These are phyloP conservation scores for Earliella scabrosa DNA, from an alignment of 1,284 basidiomycete genomes.

Conservation along the genomic window DNA sequence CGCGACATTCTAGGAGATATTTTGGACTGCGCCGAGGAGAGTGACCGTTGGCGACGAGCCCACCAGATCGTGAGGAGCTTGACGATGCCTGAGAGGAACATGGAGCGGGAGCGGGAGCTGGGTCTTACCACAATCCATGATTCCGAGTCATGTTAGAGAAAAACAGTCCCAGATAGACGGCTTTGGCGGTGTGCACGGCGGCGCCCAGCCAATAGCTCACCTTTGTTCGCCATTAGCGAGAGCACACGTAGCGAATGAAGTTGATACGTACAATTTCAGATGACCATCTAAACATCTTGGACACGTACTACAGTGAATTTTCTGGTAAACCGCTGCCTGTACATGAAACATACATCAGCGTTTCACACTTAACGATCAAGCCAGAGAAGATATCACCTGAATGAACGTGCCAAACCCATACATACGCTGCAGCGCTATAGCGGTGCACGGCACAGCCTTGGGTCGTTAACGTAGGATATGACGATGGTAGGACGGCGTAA, in stretches of 20 bases:
- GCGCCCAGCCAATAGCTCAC: conserved; percentile 75
- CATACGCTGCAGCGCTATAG: too few species aligned
- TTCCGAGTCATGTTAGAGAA: too few species aligned
- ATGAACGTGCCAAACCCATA: conserved; percentile 58
- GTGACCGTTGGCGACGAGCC: conserved; percentile 1
- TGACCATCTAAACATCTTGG: conserved; percentile 70
- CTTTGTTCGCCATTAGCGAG: too few species aligned
- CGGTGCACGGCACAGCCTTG: too few species aligned
- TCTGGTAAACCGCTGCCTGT: conserved; percentile 18
- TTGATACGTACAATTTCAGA: conserved; percentile 60
- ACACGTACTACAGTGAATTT: conserved; percentile 59
- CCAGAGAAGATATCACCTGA: too few species aligned
- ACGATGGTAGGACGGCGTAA: too few species aligned
- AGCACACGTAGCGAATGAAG: too few species aligned
- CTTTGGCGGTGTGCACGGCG: conserved; percentile 59
- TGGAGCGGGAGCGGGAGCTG: too few species aligned
- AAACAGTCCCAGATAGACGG: conserved; percentile 60
- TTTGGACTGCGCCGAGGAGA: neutral
- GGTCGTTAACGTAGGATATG: too few species aligned
- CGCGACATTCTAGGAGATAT: conserved; percentile 24
- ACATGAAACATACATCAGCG: too few species aligned
- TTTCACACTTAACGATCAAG: too few species aligned
- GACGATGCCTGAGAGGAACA: conserved; percentile 34
- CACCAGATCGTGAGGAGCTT: conserved; percentile 11
- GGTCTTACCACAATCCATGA: too few species aligned